Evolutionary conservation across 345 rosid genomes (phyloP).

Genomic region (Hibiscus mutabilis): DNA sequence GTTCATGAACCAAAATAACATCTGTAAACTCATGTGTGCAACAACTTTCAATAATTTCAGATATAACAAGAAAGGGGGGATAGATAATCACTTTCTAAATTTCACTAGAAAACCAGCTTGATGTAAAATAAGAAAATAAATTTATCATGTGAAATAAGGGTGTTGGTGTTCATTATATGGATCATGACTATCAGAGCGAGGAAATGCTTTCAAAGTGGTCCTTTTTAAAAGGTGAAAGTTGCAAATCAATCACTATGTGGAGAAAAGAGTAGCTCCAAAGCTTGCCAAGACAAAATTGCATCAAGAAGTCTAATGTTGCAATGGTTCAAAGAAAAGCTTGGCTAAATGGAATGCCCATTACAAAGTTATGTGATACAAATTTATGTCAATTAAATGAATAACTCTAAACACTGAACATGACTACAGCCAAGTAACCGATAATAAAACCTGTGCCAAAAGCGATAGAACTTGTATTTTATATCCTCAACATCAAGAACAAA

Average conservation of each 20-base stretch:
- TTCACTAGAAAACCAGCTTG: neutral
- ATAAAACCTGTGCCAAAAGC: neutral
- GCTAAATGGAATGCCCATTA: too few relatives aligned
- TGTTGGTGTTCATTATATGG: neutral
- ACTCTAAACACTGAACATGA: neutral
- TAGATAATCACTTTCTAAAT: neutral
- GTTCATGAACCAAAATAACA: constrained; percentile 82
- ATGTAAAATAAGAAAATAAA: neutral
- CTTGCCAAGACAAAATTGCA: neutral
- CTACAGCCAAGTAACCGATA: neutral
- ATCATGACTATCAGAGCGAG: neutral
- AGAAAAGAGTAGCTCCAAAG: neutral
- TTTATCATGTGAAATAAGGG: neutral
- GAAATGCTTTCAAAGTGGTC: neutral
- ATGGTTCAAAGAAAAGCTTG: neutral
- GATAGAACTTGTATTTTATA: neutral
- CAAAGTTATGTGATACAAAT: too few relatives aligned
- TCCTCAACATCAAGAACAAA: neutral
- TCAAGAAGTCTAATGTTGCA: neutral
- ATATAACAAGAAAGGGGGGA: constrained; percentile 30
- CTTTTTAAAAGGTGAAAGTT: neutral
- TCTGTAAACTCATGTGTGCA: constrained; percentile 82
- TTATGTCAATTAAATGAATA: too few relatives aligned
- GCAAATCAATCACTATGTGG: neutral
- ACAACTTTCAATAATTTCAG: constrained; percentile 85